phyloP scores from a whole-genome alignment of 2,329 filamentous ascomycete genomes.

The Metarhizium brunneum region DNA sequence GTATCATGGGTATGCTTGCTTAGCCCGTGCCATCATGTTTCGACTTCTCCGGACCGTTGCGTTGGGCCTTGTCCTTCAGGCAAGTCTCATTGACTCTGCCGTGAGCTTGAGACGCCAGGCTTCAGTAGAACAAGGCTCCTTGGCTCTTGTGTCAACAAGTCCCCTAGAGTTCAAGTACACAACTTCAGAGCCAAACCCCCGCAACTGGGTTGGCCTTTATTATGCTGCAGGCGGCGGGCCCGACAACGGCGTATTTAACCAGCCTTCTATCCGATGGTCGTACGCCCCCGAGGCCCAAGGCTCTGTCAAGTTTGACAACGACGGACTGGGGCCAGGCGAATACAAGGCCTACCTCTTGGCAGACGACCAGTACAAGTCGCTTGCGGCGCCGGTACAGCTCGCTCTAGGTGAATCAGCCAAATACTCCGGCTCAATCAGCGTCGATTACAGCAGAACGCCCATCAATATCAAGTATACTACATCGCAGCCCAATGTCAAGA shows the following conservation, averaged over 20 bases:
- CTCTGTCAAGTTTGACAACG: constrained; percentile 13
- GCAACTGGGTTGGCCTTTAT: constrained; percentile 28
- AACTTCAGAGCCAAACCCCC: constrained; percentile 13
- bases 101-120: no score
- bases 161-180: constrained; percentile 18
- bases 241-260: constrained; percentile 14
- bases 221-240: constrained; percentile 20
- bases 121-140: not conserved
- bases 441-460: not conserved
- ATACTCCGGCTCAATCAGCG: not conserved
- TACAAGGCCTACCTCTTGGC: constrained; percentile 26
- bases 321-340: constrained; percentile 14
- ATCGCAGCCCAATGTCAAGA: constrained; percentile 12
- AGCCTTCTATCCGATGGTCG: constrained; percentile 14
- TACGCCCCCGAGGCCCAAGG: constrained; percentile 19
- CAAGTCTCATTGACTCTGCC: not conserved
- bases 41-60: not conserved
- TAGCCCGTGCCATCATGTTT: not conserved
- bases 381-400: constrained; percentile 21
- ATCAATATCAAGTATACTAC: constrained; percentile 25
- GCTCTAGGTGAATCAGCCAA: not conserved
- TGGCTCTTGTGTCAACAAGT: not conserved
- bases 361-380: constrained; percentile 22
- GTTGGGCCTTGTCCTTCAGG: not conserved
- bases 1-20: not conserved